Evolutionary conservation across 2,329 filamentous ascomycete genomes (phyloP), one percentile per base, ranked within the genome.

Genomic region (Hypoxylon rubiginosum): DNA sequence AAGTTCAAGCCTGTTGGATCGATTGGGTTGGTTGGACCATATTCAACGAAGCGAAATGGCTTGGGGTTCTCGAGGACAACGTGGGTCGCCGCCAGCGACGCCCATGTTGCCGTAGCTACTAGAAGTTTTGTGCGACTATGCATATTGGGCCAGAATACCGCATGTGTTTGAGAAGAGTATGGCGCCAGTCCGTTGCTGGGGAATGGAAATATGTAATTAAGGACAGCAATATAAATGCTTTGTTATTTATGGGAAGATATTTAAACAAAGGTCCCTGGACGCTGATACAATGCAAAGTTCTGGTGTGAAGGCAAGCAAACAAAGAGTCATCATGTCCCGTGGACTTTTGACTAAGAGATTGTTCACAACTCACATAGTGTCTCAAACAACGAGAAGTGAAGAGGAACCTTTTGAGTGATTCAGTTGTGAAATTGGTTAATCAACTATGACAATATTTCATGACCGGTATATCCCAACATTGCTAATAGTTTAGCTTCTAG

Each of bases 21-120:
- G 21, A 93, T 81, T 0, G 91, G 91, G 76, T 89, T 92, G 75
- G 82, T 82, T 19, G 85, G 80, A 9, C 78, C 75, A 43, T 78
- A 73, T 9, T 70, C 65, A 8, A 71, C 68, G 45, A 74, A 76
- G 1, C 67, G 64, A 66, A 85, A 90, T 0, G 91, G 91, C 11
- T 79, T 74, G 0, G 91, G 91, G 7, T 78, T 80, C 34, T 76
- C 79, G 78, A 93, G 85, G 58, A 84, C 81, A 80, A 93, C 86
- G 76, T 94, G 91, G 13, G 88, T 88, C 9, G 28, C 21, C 2
- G 66, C 59, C 13, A 71, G 48, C 15, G 58, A 65, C 15, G 52
- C 52, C 2, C 68, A 24, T 15, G 45, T 30, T 3, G 50, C 30
- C 26, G 43, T 45, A 11, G 17, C 28, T 13, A 30, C 17, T n/a